A percentile compares a stretch with the other conserved stretches of the same genome.
These are phyloP conservation scores for Lepiota brunneoincarnata DNA, from an alignment of 768 basidiomycete species.

Conservation along the genomic window DNA sequence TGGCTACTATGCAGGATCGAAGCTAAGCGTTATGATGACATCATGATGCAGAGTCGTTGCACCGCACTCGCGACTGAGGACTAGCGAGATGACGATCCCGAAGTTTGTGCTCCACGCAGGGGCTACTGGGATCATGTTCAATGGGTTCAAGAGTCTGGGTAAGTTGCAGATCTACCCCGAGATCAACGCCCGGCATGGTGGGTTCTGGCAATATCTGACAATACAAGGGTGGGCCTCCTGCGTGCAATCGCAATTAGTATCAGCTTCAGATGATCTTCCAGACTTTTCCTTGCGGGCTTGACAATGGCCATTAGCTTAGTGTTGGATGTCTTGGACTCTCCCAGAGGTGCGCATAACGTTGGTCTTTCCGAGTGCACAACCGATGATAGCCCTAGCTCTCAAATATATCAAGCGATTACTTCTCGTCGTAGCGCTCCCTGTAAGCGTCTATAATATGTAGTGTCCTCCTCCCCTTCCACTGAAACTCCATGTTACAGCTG, in stretches of 20 bases:
- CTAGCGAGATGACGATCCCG: not conserved
- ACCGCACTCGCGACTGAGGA: not conserved
- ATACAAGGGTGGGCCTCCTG: slow-evolving; percentile 60
- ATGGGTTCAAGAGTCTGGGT: slow-evolving; percentile 31
- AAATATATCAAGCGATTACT: slow-evolving; percentile 50
- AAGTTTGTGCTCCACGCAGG: slow-evolving; percentile 25
- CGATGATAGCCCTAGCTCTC: slow-evolving; percentile 29
- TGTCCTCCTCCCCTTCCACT: not conserved
- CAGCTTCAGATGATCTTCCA: slow-evolving; percentile 14
- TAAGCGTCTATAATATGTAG: slow-evolving; percentile 24
- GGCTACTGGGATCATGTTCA: slow-evolving; percentile 31
- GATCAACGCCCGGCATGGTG: slow-evolving; percentile 51
- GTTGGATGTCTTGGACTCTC: slow-evolving; percentile 29
- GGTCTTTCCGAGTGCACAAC: not conserved
- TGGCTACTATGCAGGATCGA: too few relatives aligned
- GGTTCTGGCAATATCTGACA: slow-evolving; percentile 72
- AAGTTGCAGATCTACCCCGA: slow-evolving; percentile 24
- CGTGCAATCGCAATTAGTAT: not conserved
- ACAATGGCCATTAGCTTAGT: slow-evolving; percentile 34
- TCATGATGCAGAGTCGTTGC: slow-evolving; percentile 3
- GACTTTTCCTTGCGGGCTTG: slow-evolving; percentile 33
- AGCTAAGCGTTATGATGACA: not conserved
- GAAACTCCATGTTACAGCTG: slow-evolving; percentile 20
- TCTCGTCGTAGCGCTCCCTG: slow-evolving; percentile 66
- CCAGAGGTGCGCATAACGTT: slow-evolving; percentile 20